Conservation (phyloP, 768 basidiomycete genomes). For the Russula abietina region DNA sequence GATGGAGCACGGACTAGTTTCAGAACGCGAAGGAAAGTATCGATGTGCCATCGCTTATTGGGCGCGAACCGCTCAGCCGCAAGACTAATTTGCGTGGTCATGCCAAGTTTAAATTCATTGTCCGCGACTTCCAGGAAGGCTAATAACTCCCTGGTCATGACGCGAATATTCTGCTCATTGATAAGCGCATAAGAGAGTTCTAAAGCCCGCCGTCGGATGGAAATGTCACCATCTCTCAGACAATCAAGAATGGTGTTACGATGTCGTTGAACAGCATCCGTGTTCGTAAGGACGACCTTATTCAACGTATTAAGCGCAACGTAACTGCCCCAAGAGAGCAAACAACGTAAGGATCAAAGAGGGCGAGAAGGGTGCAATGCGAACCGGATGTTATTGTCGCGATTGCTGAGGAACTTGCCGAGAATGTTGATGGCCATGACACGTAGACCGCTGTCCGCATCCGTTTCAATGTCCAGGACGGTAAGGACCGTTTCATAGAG, state of each 20-base stretch:
- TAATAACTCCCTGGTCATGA: constrained; percentile 86
- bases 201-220: constrained; percentile 91
- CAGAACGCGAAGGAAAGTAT: constrained; percentile 87
- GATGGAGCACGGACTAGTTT: constrained; percentile 60
- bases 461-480: constrained; percentile 75
- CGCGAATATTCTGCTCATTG: constrained; percentile 89
- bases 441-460: constrained; percentile 89
- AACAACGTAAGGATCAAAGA: constrained; percentile 1
- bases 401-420: constrained; percentile 94
- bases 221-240: constrained; percentile 97
- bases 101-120: constrained; percentile 95
- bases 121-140: constrained; percentile 98
- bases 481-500: constrained; percentile 96
- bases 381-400: constrained; percentile 97
- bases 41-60: constrained; percentile 98
- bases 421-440: constrained; percentile 99
- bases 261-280: constrained; percentile 96
- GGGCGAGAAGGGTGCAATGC: constrained; percentile 24
- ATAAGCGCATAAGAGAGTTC: constrained; percentile 96
- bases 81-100: constrained; percentile 95
- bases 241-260: constrained; percentile 99
- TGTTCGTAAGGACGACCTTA: constrained; percentile 97
- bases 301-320: constrained; percentile 97
- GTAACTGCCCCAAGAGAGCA: constrained; percentile 50
- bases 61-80: constrained; percentile 96